Evolutionary conservation across 305 asterid genomes (phyloP).

Genomic region (Solanum hybrid): DNA sequence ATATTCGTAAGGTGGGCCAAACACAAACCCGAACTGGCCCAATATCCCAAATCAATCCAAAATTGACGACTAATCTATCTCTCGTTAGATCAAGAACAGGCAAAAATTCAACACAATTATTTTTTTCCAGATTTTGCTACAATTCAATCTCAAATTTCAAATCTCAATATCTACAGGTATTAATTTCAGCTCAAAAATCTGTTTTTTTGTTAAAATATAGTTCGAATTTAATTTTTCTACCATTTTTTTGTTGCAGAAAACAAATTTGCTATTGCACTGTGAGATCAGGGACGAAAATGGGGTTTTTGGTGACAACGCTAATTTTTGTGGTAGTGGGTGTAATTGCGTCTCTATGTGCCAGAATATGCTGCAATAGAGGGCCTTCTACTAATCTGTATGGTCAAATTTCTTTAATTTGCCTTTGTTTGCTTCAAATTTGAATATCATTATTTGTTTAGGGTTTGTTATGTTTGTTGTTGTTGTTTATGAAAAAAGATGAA

Average conservation of each 20-base stretch:
- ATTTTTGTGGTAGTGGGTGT: conserved; percentile 69
- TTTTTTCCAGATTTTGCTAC: not conserved
- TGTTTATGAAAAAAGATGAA: not conserved
- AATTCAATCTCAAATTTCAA: not conserved
- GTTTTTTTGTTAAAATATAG: too few relatives aligned
- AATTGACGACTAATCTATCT: not conserved
- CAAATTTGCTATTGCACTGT: not conserved
- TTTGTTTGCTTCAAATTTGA: not conserved
- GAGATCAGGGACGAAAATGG: conserved; percentile 32
- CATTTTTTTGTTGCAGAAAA: not conserved
- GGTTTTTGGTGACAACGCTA: conserved; percentile 62
- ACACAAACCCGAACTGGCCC: not conserved
- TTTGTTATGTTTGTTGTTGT: not conserved
- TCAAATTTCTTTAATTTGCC: not conserved
- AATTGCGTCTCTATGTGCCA: conserved; percentile 52
- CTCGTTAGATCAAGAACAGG: not conserved
- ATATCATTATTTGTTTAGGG: not conserved
- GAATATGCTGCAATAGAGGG: conserved; percentile 26
- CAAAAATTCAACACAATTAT: not conserved
- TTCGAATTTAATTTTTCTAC: not conserved
- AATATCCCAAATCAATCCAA: not conserved
- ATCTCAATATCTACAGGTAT: not conserved
- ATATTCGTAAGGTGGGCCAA: not conserved
- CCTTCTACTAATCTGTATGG: conserved; percentile 48
- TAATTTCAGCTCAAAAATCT: not conserved